A percentile compares a stretch with the other conserved stretches of the same genome.
Evolutionary conservation across 805 yeast genomes (phyloP).

Genomic region (Lipomyces sp.): DNA sequence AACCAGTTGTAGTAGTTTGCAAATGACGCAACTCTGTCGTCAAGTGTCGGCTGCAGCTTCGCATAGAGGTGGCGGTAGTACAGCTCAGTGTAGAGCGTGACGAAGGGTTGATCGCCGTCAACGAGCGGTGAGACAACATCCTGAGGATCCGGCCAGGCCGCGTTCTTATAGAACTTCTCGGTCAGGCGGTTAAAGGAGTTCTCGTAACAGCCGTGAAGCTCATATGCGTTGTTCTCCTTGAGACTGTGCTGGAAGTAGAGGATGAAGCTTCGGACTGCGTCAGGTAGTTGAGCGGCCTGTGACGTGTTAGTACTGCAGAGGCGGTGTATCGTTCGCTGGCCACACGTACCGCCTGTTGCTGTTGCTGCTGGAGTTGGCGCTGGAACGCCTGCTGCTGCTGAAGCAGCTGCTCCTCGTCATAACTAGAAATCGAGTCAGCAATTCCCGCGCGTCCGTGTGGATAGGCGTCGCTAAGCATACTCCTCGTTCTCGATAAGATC

Average conservation of each 20-base stretch:
- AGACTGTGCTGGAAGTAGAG: slow-evolving; percentile 45
- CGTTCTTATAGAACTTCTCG: slow-evolving; percentile 44
- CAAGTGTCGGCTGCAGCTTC: slow-evolving; percentile 43
- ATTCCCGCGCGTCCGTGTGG: neutral
- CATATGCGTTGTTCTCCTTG: slow-evolving; percentile 44
- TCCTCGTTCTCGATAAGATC: slow-evolving; percentile 30
- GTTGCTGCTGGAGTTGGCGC: slow-evolving; percentile 32
- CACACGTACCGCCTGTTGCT: slow-evolving; percentile 24
- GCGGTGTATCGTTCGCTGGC: too few species aligned
- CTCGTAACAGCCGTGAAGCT: slow-evolving; percentile 47
- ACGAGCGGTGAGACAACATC: slow-evolving; percentile 45
- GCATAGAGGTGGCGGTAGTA: slow-evolving; percentile 52
- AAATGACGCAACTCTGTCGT: slow-evolving; percentile 47
- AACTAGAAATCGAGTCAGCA: slow-evolving; percentile 11
- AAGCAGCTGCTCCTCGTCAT: slow-evolving; percentile 37
- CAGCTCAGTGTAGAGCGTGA: slow-evolving; percentile 48
- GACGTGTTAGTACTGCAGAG: neutral
- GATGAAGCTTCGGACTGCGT: slow-evolving; percentile 45
- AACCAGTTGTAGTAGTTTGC: slow-evolving; percentile 50
- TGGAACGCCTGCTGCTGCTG: slow-evolving; percentile 37
- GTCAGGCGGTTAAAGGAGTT: slow-evolving; percentile 46
- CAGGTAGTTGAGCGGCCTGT: slow-evolving; percentile 41
- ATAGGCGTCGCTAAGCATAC: slow-evolving; percentile 6
- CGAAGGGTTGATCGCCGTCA: slow-evolving; percentile 45
- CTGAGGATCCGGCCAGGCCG: slow-evolving; percentile 49